These are phyloP conservation scores for Hypoxylon fuscum DNA, from an alignment of 495 filamentous ascomycete genomes.

Conservation along the genomic window DNA sequence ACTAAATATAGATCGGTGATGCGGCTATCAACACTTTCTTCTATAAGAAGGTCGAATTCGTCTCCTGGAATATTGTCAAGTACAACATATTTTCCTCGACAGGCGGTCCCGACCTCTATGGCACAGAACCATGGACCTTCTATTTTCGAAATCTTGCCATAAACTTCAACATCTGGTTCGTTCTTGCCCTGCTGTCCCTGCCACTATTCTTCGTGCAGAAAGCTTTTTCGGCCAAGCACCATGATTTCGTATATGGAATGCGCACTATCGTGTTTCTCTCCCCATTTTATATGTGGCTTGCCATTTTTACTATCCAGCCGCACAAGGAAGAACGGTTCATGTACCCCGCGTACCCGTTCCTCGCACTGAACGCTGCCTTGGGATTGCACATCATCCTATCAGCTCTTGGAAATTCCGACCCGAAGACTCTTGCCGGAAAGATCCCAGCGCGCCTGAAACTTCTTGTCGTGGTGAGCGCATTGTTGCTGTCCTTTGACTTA, in stretches of 20 bases:
- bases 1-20: slow-evolving; percentile 53
- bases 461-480: slow-evolving; percentile 58
- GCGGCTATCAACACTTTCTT: slow-evolving; percentile 78
- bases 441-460: slow-evolving; percentile 78
- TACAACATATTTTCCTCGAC: slow-evolving; percentile 91
- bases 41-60: slow-evolving; percentile 77
- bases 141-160: slow-evolving; percentile 90
- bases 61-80: slow-evolving; percentile 90
- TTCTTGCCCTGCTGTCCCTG: slow-evolving; percentile 77
- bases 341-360: slow-evolving; percentile 93
- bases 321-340: slow-evolving; percentile 99
- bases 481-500: slow-evolving; percentile 68
- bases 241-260: slow-evolving; percentile 60
- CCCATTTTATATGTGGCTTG: slow-evolving; percentile 95
- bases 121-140: slow-evolving; percentile 96
- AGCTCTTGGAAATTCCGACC: slow-evolving; percentile 73
- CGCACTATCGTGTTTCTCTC: slow-evolving; percentile 78
- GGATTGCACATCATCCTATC: slow-evolving; percentile 79
- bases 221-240: slow-evolving; percentile 49
- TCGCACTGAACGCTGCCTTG: slow-evolving; percentile 92
- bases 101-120: slow-evolving; percentile 91
- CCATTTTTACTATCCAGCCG: slow-evolving; percentile 87
- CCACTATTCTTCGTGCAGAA: slow-evolving; percentile 67
- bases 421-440: slow-evolving; percentile 68
- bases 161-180: slow-evolving; percentile 96